These are phyloP conservation scores for Diaporthe batatas DNA, from an alignment of 2,329 filamentous ascomycete genomes.

Conservation along the genomic window DNA sequence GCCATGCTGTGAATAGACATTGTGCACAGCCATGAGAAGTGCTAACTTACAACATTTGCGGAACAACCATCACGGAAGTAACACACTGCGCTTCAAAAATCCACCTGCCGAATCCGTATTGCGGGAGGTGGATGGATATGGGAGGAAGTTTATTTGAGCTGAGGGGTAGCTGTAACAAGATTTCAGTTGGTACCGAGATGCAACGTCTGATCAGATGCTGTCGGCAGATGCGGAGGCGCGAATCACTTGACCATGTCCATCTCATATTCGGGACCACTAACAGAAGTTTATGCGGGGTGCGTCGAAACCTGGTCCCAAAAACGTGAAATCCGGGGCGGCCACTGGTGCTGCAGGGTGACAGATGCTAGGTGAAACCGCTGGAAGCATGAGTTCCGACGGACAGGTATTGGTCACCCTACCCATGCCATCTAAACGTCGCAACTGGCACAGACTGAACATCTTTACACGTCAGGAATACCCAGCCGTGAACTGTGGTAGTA, in stretches of 20 bases:
- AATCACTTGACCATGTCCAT: constrained; percentile 8
- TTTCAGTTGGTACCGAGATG: not conserved
- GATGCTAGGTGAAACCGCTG: not conserved
- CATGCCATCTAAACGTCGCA: not conserved
- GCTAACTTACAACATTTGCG: no score
- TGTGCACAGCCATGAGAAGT: no score
- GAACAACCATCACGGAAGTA: no score
- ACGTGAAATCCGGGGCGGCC: no score
- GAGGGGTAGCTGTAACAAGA: not conserved
- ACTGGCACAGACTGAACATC: not conserved
- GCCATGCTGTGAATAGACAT: no score
- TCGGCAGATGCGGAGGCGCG: not conserved
- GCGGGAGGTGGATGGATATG: not conserved
- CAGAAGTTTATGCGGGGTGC: not conserved
- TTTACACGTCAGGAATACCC: not conserved
- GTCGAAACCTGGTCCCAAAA: not conserved
- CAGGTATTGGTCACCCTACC: not conserved
- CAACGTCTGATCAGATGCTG: not conserved
- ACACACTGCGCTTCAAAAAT: not conserved
- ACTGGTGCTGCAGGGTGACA: not conserved
- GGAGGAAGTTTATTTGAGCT: not conserved
- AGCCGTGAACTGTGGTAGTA: not conserved
- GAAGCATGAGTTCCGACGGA: not conserved
- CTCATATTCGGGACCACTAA: constrained; percentile 7
- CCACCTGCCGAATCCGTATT: not conserved